Evolutionary conservation across 257 asterid species (phyloP), one percentile per base, ranked within the genome.

Genomic region (Gentiana straminea): DNA sequence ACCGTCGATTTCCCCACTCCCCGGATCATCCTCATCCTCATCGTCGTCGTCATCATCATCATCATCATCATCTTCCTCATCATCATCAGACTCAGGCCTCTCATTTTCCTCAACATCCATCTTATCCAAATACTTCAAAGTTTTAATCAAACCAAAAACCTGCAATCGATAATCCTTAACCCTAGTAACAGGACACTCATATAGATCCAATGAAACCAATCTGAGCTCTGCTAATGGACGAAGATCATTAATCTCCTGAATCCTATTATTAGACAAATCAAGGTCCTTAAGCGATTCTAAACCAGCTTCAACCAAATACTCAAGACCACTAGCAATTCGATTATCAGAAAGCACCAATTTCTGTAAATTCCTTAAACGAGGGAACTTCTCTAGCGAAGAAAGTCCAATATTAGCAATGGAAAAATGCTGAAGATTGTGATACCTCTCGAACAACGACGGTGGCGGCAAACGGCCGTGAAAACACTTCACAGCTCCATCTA

Each of bases 401-500:
- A 78, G 89, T 15, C 95, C 98, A 46, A 84, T 84, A 55, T 90
- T 90, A 1, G 96, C 96, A 48, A 90, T 77, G 7, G 98, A 90
- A 0, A 90, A 84, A 60, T 86, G 95, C 70, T 86, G 95, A 44
- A 90, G 82, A 57, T 78, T 84, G 24, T 59, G 72, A 77, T 86
- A 90, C 85, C 81, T 84, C 77, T 90, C 98, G 66, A 90, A 86
- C 65, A 86, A 69, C 24, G 96, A 71, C 60, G 95, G 86, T 55
- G 85, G 83, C 13, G 98, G 96, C 36, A 90, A 73, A 58, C 96
- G 88, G 43, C 98, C 98, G 50, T 90, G 94, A 48, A 79, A 68
- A 63, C 96, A 90, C 95, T 90, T 90, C 4, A 87, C 95, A 13
- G 86, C 94, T 48, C 98, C 91, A 83, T 90, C 98, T 4, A 90